Percentiles rank a stretch among this genome's conserved stretches.
These are phyloP conservation scores for Rhodotorula glutinis DNA, from an alignment of 1,284 basidiomycete species.

Conservation along the genomic window DNA sequence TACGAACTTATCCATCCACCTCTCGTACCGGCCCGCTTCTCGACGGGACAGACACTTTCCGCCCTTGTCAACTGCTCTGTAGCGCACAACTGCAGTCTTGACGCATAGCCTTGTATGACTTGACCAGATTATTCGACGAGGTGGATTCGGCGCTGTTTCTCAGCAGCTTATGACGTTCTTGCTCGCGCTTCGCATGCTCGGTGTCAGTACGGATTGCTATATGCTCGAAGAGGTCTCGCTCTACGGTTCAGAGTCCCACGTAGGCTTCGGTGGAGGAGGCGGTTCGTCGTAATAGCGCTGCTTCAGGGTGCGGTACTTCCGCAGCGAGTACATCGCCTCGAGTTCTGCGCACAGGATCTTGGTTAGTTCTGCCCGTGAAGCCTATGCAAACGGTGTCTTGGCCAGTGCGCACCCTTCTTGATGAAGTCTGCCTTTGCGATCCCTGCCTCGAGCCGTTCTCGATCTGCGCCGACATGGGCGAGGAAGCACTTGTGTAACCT, in stretches of 20 bases:
- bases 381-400: neutral
- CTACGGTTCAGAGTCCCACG: neutral
- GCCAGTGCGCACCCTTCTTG: conserved; percentile 24
- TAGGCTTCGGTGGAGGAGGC: neutral
- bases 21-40: neutral
- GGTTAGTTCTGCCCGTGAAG: neutral
- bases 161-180: too few species aligned
- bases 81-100: too few species aligned
- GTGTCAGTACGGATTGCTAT: too few species aligned
- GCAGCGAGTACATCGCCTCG: conserved; percentile 35
- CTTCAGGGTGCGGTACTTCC: conserved; percentile 38
- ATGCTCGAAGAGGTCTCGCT: too few species aligned
- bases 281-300: conserved; percentile 29
- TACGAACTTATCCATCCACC: too few species aligned
- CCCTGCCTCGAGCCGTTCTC: conserved; percentile 19
- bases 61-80: too few species aligned
- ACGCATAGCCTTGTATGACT: too few species aligned
- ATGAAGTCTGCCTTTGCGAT: conserved; percentile 39
- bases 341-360: conserved; percentile 16
- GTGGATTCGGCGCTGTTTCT: too few species aligned
- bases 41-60: conserved; percentile 1
- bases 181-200: too few species aligned
- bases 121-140: too few species aligned
- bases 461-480: conserved; percentile 31
- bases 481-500: conserved; percentile 36